Conservation (phyloP, 2,329 filamentous ascomycete genomes). For the Thelonectria olida region DNA sequence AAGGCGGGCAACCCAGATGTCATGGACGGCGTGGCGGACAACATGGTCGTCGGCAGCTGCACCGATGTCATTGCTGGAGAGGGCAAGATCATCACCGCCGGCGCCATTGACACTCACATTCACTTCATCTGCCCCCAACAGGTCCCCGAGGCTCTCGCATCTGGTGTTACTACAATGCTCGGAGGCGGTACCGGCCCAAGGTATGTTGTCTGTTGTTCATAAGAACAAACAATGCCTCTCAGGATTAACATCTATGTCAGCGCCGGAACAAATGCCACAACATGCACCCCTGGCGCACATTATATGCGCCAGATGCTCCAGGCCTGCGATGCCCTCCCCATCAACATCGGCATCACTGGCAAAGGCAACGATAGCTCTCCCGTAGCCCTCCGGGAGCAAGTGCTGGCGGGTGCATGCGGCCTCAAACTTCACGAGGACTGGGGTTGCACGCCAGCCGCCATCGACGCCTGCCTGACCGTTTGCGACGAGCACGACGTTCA, state of each 20-base stretch:
- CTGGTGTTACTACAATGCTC: conserved; percentile 89
- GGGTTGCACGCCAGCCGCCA: conserved; percentile 90
- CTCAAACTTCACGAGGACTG: conserved; percentile 97
- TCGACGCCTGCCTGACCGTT: conserved; percentile 84
- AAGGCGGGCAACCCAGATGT: conserved; percentile 98
- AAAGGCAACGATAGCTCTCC: conserved; percentile 89
- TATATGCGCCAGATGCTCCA: conserved; percentile 92
- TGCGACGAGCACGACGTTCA: conserved; percentile 94
- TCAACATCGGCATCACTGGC: conserved; percentile 91
- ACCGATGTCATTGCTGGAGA: conserved; percentile 95
- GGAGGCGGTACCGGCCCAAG: conserved; percentile 93
- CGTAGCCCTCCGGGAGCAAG: conserved; percentile 78
- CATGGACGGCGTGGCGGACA: conserved; percentile 84
- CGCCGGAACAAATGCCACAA: conserved; percentile 90
- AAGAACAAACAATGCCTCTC: background rate
- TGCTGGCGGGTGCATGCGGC: conserved; percentile 84
- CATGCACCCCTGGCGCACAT: conserved; percentile 86
- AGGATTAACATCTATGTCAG: conserved; percentile 53
- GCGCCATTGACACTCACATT: conserved; percentile 89
- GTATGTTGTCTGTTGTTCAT: conserved; percentile 50
- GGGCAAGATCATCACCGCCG: conserved; percentile 89
- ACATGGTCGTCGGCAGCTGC: conserved; percentile 84
- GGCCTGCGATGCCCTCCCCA: conserved; percentile 79
- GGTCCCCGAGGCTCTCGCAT: conserved; percentile 81
- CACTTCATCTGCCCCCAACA: conserved; percentile 97